Evolutionary conservation across 148 eudicot species (phyloP).

Genomic region (Rhododendron mucronatum): DNA sequence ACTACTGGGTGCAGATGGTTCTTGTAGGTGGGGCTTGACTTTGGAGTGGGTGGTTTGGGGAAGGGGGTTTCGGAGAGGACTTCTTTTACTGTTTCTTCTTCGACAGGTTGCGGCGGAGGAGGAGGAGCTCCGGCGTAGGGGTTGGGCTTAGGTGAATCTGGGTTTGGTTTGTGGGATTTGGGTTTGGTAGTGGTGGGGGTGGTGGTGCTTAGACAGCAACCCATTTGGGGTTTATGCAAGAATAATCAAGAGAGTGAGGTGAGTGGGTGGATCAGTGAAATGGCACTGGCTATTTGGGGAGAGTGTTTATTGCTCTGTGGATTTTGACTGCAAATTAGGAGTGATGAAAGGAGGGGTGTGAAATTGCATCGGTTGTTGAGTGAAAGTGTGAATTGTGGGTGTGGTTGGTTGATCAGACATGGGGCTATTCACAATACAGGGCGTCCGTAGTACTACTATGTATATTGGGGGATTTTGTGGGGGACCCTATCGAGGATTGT

Average conservation of each 20-base stretch:
- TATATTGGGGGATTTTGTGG: background rate
- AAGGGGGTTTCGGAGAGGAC: conserved; percentile 38
- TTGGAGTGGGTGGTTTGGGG: conserved; percentile 9
- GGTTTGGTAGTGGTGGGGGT: background rate
- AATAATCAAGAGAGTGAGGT: background rate
- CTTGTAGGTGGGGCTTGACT: background rate
- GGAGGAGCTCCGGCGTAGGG: background rate
- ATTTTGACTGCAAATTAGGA: background rate
- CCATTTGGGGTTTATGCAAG: background rate
- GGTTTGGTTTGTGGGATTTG: background rate
- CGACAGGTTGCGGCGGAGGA: background rate
- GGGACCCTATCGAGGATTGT: background rate
- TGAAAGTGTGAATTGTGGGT: background rate
- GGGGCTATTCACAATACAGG: background rate
- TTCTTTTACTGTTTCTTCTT: conserved; percentile 47
- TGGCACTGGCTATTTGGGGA: background rate
- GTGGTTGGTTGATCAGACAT: background rate
- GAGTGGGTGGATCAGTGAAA: background rate
- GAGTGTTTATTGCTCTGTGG: background rate
- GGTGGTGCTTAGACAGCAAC: conserved; percentile 12
- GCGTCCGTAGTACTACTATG: too few species aligned
- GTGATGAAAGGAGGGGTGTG: background rate
- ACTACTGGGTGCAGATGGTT: background rate
- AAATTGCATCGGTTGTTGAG: background rate
- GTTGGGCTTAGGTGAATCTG: background rate